A percentile compares a stretch with the other conserved stretches of the same genome.
These are phyloP conservation scores for Forsythia viridissima DNA, from an alignment of 257 asterid species.

Conservation along the genomic window DNA sequence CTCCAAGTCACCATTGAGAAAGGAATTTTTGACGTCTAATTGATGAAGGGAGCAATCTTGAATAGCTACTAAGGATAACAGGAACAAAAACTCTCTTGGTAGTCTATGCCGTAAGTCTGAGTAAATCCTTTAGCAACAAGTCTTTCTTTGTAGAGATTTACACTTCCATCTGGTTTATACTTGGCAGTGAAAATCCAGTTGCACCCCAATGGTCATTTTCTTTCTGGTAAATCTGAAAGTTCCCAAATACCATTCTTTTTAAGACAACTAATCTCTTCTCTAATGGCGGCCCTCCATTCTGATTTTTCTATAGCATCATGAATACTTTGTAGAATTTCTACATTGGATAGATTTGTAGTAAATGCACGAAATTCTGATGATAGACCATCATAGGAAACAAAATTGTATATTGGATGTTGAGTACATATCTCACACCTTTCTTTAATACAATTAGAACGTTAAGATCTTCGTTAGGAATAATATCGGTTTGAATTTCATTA, in stretches of 20 bases:
- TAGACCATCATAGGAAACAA: neutral
- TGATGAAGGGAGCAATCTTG: neutral
- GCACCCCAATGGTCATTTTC: neutral
- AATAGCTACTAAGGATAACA: neutral
- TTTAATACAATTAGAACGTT: neutral
- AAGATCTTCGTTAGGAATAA: no score
- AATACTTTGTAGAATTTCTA: neutral
- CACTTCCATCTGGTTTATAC: neutral
- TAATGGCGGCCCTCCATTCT: neutral
- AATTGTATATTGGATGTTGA: neutral
- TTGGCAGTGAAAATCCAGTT: neutral
- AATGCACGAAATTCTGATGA: neutral
- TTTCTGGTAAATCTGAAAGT: neutral
- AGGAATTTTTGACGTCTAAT: no score
- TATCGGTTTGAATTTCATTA: no score
- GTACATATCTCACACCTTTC: conserved; percentile 5
- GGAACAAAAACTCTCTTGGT: neutral
- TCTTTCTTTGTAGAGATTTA: neutral
- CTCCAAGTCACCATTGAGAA: no score
- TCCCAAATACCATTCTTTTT: conserved; percentile 1
- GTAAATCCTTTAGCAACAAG: neutral
- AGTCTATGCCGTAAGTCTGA: neutral
- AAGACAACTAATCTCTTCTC: neutral
- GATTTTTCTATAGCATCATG: neutral
- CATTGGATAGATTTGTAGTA: neutral